Evolutionary conservation across 2,329 filamentous ascomycete genomes (phyloP), one percentile per base, ranked within the genome.

Genomic region (Alternaria postmessia): DNA sequence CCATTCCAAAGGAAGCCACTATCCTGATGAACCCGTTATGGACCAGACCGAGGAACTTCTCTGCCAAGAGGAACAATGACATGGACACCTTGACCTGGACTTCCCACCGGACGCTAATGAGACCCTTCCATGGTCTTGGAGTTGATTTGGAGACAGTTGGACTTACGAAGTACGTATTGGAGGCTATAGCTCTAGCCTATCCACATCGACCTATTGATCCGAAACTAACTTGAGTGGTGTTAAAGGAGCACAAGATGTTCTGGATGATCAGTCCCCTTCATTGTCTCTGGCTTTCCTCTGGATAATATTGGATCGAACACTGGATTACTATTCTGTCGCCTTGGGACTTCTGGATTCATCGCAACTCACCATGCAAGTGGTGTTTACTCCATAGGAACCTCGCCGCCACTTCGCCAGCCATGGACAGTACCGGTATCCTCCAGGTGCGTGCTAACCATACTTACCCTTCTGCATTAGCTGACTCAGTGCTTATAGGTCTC

Each of bases 121-220:
- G 46, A 20, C 55, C 56, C 52, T 51, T 34, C 53, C 48, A 54
- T 38, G 59, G 56, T 57, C 42, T 54, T 52, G 53, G 36, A 42
- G 49, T 20, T 61, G 56, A 51, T 54, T 65, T 63, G 63, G 65
- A 65, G 36, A 52, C 59, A 58, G 65, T 67, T 71, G 66, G 59
- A 65, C 59, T 59, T 51, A 67, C 54, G 60, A 74, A 72, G 75
- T 78, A 78, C 75, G 75, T 77, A 77, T 69, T 59, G 60, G 66
- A 65, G 71, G 74, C 73, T 67, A 18, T 67, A 57, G 57, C 22
- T 55, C 62, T 36, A 49, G 72, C 69, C 73, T 70, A 59, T 64
- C 63, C 51, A 65, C 47, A 62, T 67, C 66, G 62, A 61, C 62
- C 54, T 44, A 61, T 71, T 75, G 69, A 73, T 74, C 55, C 47